A percentile compares a stretch with the other conserved stretches of the same genome.
phyloP scores from a whole-genome alignment of 139 green algal genomes.

The Volvox reticuliferus region DNA sequence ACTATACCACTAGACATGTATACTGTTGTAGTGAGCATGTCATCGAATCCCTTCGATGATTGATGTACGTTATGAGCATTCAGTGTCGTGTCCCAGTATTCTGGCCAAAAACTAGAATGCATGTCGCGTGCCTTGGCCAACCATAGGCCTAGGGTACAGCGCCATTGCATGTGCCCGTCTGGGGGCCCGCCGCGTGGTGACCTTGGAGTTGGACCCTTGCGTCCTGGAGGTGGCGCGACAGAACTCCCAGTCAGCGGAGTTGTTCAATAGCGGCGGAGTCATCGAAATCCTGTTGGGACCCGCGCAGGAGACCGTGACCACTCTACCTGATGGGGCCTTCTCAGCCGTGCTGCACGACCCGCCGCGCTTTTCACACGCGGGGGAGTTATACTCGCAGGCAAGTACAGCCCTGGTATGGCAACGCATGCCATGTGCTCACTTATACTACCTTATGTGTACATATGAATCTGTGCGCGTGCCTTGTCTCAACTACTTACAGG shows the following conservation, averaged over 20 bases:
- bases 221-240: slow-evolving; percentile 47
- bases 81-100: too few relatives aligned
- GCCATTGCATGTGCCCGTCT: slow-evolving; percentile 19
- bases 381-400: slow-evolving; percentile 34
- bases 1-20: too few relatives aligned
- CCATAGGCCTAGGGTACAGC: slow-evolving; percentile 43
- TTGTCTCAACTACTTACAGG: not conserved
- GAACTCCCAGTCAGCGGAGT: slow-evolving; percentile 26
- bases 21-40: too few relatives aligned
- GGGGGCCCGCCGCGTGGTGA: slow-evolving; percentile 30
- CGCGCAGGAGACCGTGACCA: slow-evolving; percentile 11
- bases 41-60: too few relatives aligned
- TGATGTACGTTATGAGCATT: too few relatives aligned
- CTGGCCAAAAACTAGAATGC: too few relatives aligned
- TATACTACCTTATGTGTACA: too few relatives aligned
- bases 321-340: slow-evolving; percentile 15
- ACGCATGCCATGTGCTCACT: too few relatives aligned
- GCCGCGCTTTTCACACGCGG: slow-evolving; percentile 21
- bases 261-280: slow-evolving; percentile 15
- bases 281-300: slow-evolving; percentile 22
- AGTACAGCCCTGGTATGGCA: too few relatives aligned
- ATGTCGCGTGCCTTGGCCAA: too few relatives aligned
- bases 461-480: too few relatives aligned
- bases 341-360: slow-evolving; percentile 34
- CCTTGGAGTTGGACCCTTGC: slow-evolving; percentile 32